Percentiles rank a stretch among this genome's conserved stretches.
These are phyloP conservation scores for Colletotrichum melonis DNA, from an alignment of 2,329 filamentous ascomycete species.

Conservation along the genomic window DNA sequence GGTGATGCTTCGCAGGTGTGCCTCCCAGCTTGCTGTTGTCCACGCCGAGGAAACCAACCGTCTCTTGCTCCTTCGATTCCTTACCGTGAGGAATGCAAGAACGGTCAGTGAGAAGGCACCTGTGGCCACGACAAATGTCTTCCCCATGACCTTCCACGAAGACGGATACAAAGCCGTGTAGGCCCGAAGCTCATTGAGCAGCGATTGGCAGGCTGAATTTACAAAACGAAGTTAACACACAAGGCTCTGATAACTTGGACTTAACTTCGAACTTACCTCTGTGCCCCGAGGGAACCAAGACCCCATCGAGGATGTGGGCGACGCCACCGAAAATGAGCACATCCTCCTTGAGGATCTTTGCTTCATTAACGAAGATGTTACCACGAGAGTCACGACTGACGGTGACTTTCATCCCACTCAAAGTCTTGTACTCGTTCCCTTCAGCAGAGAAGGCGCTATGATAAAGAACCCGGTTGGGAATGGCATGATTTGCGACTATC, in stretches of 20 bases:
- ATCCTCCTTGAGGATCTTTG: neutral
- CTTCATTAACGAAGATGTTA: neutral
- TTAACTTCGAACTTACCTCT: neutral
- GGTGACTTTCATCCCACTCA: neutral
- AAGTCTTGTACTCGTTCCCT: neutral
- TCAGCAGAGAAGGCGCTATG: neutral
- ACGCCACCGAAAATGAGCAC: conserved; percentile 8
- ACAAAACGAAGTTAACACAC: neutral
- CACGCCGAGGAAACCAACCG: no score
- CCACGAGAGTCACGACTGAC: neutral
- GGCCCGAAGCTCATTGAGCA: no score
- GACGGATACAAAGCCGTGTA: no score
- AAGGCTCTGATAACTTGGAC: neutral
- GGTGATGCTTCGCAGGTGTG: no score
- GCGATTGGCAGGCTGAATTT: neutral
- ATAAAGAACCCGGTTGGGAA: neutral
- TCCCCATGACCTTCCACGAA: no score
- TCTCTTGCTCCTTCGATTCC: no score
- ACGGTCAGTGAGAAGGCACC: no score
- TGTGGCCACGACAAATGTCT: no score
- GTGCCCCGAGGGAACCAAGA: neutral
- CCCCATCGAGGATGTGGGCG: neutral
- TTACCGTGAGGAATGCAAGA: no score
- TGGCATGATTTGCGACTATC: neutral
- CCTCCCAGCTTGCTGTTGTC: no score